Evolutionary conservation across 179 eudicot species (phyloP).

Genomic region (Vitellaria paradoxa): DNA sequence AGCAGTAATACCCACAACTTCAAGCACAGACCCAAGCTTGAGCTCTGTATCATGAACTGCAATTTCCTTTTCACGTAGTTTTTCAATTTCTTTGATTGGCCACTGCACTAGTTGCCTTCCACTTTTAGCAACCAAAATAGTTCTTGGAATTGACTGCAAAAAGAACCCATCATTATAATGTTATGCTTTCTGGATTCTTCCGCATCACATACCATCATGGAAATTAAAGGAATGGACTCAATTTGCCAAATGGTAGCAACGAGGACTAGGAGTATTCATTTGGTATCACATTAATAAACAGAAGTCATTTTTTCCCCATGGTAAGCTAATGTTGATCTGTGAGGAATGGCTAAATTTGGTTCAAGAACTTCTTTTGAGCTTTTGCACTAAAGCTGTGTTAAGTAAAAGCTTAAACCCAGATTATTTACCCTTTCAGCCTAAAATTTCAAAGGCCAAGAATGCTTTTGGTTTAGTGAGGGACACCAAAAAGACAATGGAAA

Average conservation of each 20-base stretch:
- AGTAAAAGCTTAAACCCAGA: no score
- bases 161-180: neutral
- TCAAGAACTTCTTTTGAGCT: no score
- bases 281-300: neutral
- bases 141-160: conserved; percentile 37
- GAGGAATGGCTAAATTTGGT: neutral
- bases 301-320: neutral
- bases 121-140: conserved; percentile 28
- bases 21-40: conserved; percentile 27
- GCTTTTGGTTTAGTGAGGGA: neutral
- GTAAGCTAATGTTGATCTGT: neutral
- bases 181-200: neutral
- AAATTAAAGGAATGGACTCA: neutral
- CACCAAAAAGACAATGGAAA: neutral
- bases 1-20: conserved; percentile 35
- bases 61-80: conserved; percentile 30
- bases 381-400: no score
- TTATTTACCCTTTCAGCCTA: neutral
- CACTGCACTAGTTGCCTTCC: conserved; percentile 44
- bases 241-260: neutral
- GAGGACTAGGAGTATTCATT: neutral
- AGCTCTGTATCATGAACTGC: conserved; percentile 28
- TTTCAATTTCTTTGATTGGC: conserved; percentile 46
- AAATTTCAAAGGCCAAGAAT: neutral
- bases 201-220: neutral